Evolutionary conservation across 163 green algal genomes (phyloP), one percentile per base, ranked within the genome.

Genomic region (Chlamydomonas reinhardtii): DNA sequence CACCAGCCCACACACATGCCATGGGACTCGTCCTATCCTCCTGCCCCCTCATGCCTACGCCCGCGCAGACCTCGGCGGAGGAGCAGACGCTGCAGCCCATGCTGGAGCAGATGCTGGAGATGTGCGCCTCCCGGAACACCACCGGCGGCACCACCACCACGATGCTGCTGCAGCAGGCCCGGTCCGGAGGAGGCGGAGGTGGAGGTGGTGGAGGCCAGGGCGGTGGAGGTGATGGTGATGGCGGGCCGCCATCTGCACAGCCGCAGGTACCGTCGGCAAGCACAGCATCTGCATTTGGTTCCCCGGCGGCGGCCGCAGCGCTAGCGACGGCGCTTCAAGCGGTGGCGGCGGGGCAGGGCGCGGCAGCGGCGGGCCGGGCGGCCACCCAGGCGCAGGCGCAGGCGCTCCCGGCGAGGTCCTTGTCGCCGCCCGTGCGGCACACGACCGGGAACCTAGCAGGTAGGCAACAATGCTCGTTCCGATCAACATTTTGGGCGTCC

Each of bases 41-140:
- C 39, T 48, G 39, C 39, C 5, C 39, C 39, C 39, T 5, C 39
- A 48, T 8, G 5, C 39, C 5, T 48, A 48, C 34, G 20, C 6
- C 22, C 31, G 0, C 11, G 61, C 79, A 85, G 79, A 43, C 79
- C 25, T 62, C 48, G 8, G 79, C 79, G 0, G 24, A 69, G 14
- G 68, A 75, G 17, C 69, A 37, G 8, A 76, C 34, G 15, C 66
- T 89, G 34, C 76, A 85, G 69, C 29, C 75, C 52, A 1, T 82
- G 48, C 69, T 89, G 52, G 65, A 89, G 29, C n/a, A 70, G 25
- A 61, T 89, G 32, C 69, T 89, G n/a, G 69, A n/a, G 25, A 24
- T 76, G 52, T 76, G 75, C 35, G 68, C 74, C 24, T 39, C 48
- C 11, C 78, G 78, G 19, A 69, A 61, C 4, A 32, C 19, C 17